Conservation (phyloP, 176 grass and related monocot species). For the Triticum urartu region DNA sequence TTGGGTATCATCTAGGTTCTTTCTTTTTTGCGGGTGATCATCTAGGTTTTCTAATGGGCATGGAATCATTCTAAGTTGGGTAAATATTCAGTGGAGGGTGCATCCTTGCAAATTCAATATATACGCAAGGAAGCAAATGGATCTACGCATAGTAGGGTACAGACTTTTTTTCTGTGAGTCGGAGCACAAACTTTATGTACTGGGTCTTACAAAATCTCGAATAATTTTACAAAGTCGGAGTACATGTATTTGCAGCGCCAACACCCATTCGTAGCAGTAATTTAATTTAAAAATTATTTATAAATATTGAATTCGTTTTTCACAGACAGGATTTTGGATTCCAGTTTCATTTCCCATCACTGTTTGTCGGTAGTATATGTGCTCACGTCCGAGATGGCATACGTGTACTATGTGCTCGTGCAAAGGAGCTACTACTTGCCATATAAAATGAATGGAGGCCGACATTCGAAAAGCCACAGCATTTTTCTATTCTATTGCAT, state of each 20-base stretch:
- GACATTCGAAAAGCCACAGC: constrained; percentile 36
- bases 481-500: background rate
- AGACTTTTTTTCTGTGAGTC: too few species aligned
- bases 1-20: too few species aligned
- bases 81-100: too few species aligned
- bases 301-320: background rate
- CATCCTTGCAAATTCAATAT: too few species aligned
- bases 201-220: too few species aligned
- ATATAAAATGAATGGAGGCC: constrained; percentile 14
- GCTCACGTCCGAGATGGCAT: background rate
- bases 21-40: too few species aligned
- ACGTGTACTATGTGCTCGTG: background rate
- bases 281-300: background rate
- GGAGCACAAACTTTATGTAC: too few species aligned
- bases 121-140: too few species aligned
- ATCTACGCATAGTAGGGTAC: too few species aligned
- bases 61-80: too few species aligned
- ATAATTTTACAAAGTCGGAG: too few species aligned
- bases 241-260: background rate
- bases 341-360: background rate
- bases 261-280: background rate
- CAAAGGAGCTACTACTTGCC: background rate
- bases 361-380: background rate
- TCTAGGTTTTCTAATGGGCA: too few species aligned
- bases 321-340: background rate